phyloP scores from a whole-genome alignment of 2,329 filamentous ascomycete species.

The Cyphellophora europaea region DNA sequence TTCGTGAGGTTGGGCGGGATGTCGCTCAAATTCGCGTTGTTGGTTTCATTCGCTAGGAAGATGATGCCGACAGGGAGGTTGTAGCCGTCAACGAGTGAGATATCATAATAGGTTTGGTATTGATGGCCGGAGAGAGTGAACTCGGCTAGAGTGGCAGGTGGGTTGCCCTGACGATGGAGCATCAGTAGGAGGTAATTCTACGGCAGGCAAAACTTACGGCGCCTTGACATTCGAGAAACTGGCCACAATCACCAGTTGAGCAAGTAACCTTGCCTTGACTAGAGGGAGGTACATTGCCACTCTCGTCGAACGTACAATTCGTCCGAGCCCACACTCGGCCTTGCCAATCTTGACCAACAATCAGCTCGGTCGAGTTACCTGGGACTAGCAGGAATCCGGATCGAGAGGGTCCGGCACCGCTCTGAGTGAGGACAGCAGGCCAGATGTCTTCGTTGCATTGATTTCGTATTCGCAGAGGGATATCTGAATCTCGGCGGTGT shows the following conservation, averaged over 20 bases:
- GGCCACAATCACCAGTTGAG: slow-evolving; percentile 66
- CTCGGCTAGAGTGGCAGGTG: slow-evolving; percentile 69
- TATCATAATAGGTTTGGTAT: slow-evolving; percentile 70
- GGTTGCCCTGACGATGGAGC: slow-evolving; percentile 57
- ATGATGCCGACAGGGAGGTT: slow-evolving; percentile 48
- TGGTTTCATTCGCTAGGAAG: slow-evolving; percentile 34
- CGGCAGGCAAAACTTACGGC: no score
- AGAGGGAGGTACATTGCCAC: slow-evolving; percentile 46
- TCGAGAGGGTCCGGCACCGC: slow-evolving; percentile 56
- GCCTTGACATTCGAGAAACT: slow-evolving; percentile 57
- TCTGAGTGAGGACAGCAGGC: slow-evolving; percentile 66
- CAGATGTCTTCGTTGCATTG: slow-evolving; percentile 62
- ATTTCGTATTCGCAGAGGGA: slow-evolving; percentile 62
- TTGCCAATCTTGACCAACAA: slow-evolving; percentile 66
- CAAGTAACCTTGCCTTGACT: slow-evolving; percentile 50
- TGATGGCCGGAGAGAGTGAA: slow-evolving; percentile 56
- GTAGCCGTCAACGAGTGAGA: slow-evolving; percentile 77
- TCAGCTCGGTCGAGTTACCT: slow-evolving; percentile 46
- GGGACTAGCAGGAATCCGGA: slow-evolving; percentile 63
- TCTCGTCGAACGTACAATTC: slow-evolving; percentile 66
- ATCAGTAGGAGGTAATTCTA: slow-evolving; percentile 2
- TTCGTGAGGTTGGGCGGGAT: slow-evolving; percentile 71
- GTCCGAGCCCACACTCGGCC: slow-evolving; percentile 76
- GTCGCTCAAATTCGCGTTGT: slow-evolving; percentile 48
- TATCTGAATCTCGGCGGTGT: slow-evolving; percentile 25